Evolutionary conservation across 306 rosid genomes (phyloP), one percentile per base, ranked within the genome.

Genomic region (Phaseolus lunatus): DNA sequence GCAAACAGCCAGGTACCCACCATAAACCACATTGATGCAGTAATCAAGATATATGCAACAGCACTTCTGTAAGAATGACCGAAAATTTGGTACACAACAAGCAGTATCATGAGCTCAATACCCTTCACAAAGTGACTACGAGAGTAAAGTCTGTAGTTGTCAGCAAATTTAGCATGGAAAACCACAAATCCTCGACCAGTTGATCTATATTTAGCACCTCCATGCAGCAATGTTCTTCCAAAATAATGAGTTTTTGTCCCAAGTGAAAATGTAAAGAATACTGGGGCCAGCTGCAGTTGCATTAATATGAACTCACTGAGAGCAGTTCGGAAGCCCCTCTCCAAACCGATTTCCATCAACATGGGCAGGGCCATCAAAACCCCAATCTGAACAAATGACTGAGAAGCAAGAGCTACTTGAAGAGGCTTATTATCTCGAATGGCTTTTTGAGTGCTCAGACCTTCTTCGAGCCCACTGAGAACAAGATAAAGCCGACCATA

Each of bases 291-390:
- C 72, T 86, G 89, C 76, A 86, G 69, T 57, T 86, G 89, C 89
- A 86, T 86, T 56, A 86, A 62, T 63, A 86, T 73, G 57, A 86
- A 86, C 71, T 86, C 89, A 27, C 89, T 80, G 47, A 86, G 85
- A 41, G 89, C 89, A 57, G 85, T 83, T 53, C 86, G 86, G 48
- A 86, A 86, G 24, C 89, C 89, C 85, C 86, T 86, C 52, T 86
- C 89, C 81, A 86, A 86, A 56, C 89, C 89, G 13, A 86, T 86
- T 79, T 86, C 89, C 89, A 86, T 86, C 62, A 86, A 71, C 89
- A 86, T 86, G 64, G 89, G 89, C 63, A 86, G 59, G 47, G 86
- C 89, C 84, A 86, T 58, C 39, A 86, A 81, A 67, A 86, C 14
- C 50, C 89, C 89, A 49, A 86, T 76, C 66, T 86, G 89, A 76